phyloP scores from a whole-genome alignment of 805 yeast species.

The Saccharomyces mikatae region DNA sequence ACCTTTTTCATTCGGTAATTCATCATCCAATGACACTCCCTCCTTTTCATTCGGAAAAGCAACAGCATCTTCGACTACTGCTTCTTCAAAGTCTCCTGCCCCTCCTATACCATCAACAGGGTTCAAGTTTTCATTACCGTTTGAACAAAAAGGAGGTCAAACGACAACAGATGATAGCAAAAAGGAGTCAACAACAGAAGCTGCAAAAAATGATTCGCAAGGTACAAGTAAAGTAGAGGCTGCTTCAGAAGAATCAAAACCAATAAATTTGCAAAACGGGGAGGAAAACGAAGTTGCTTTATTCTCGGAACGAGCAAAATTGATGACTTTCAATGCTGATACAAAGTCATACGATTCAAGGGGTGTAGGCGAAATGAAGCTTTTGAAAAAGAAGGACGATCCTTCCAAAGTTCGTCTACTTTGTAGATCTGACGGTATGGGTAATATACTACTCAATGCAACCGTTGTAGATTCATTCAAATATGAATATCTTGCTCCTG shows the following conservation, averaged over 20 bases:
- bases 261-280: conserved; percentile 49
- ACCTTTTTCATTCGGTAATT: conserved; percentile 25
- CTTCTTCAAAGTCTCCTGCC: conserved; percentile 3
- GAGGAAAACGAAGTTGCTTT: conserved; percentile 71
- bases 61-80: conserved; percentile 10
- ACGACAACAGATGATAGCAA: conserved; percentile 10
- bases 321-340: conserved; percentile 50
- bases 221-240: conserved; percentile 38
- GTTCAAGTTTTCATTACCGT: conserved; percentile 30
- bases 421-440: conserved; percentile 83
- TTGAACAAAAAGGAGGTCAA: conserved; percentile 19
- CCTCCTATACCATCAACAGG: conserved; percentile 25
- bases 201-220: conserved; percentile 20
- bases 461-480: conserved; percentile 48
- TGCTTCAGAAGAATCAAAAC: conserved; percentile 43
- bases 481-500: conserved; percentile 45
- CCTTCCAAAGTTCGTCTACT: conserved; percentile 56
- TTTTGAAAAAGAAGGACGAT: conserved; percentile 53
- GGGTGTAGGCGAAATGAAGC: conserved; percentile 79
- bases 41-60: conserved; percentile 23
- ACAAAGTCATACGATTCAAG: conserved; percentile 47
- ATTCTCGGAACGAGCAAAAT: conserved; percentile 62
- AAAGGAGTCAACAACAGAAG: conserved; percentile 12
- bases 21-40: conserved; percentile 15
- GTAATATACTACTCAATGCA: conserved; percentile 66